Conservation (phyloP, 371 early-diverging fungal species). For the Batrachochytrium dendrobatidis region DNA sequence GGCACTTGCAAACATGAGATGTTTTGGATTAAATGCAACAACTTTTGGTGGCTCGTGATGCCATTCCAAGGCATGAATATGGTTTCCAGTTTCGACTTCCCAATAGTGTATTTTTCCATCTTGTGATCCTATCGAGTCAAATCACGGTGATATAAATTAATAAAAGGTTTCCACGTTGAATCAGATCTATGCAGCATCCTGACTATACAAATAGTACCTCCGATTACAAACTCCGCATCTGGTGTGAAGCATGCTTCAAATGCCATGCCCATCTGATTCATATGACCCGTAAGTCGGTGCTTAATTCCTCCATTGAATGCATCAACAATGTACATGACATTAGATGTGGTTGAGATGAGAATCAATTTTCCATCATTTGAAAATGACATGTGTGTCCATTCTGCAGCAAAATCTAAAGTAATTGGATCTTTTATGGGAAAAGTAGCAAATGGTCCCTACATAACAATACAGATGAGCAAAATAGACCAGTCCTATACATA, state of each 20-base stretch:
- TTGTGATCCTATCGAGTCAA: conserved; percentile 40
- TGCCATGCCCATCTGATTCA: conserved; percentile 20
- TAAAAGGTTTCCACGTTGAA: neutral
- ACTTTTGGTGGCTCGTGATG: conserved; percentile 45
- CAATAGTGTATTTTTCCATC: conserved; percentile 60
- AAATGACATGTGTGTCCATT: conserved; percentile 46
- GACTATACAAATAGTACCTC: too few species aligned
- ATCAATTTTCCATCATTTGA: conserved; percentile 66
- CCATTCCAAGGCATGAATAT: conserved; percentile 32
- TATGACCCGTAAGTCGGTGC: conserved; percentile 48
- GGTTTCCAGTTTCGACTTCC: conserved; percentile 48
- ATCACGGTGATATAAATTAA: too few species aligned
- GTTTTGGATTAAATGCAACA: conserved; percentile 62
- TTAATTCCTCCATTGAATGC: conserved; percentile 49
- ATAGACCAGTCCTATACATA: neutral
- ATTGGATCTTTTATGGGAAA: conserved; percentile 24
- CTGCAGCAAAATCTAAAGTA: neutral
- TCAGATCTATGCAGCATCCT: neutral
- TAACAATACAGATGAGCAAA: neutral
- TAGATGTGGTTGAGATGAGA: conserved; percentile 60
- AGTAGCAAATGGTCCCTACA: conserved; percentile 33
- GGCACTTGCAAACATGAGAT: conserved; percentile 57
- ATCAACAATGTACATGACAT: conserved; percentile 63
- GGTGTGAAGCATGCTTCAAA: conserved; percentile 61
- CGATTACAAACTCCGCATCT: conserved; percentile 68